These are phyloP conservation scores for Polyporus tsugae DNA, from an alignment of 1,284 basidiomycete genomes.

Conservation along the genomic window DNA sequence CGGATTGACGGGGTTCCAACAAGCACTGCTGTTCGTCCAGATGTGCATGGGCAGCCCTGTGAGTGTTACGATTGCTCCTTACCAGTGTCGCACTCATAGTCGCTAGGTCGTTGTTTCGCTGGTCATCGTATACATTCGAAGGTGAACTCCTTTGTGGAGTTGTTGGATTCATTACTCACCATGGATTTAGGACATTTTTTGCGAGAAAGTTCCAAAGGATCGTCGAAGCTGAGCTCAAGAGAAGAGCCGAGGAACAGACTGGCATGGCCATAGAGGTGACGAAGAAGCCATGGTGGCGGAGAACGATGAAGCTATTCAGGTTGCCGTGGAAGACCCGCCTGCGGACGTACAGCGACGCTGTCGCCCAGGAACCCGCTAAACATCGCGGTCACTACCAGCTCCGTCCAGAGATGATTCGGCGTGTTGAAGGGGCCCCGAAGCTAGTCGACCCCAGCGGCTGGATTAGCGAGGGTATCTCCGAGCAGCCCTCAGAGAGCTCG, in stretches of 20 bases:
- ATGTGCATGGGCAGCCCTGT: constrained; percentile 81
- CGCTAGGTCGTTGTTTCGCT: constrained; percentile 71
- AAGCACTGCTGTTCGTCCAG: constrained; percentile 74
- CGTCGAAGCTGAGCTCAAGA: constrained; percentile 58
- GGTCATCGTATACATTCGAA: constrained; percentile 75
- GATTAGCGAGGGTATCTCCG: constrained; percentile 56
- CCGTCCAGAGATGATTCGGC: constrained; percentile 86
- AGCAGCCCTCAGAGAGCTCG: constrained; percentile 16
- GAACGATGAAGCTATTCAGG: constrained; percentile 23
- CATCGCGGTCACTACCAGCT: constrained; percentile 44
- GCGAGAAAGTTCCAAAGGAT: constrained; percentile 76
- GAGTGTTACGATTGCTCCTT: neutral
- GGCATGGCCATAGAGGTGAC: constrained; percentile 35
- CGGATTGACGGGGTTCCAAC: constrained; percentile 78
- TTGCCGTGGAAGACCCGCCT: constrained; percentile 18
- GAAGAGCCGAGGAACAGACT: constrained; percentile 33
- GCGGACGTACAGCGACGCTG: constrained; percentile 25
- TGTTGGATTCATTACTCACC: neutral
- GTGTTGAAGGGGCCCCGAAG: constrained; percentile 82
- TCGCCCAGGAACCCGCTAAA: constrained; percentile 22
- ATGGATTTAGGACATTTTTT: constrained; percentile 72
- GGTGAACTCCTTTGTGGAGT: constrained; percentile 46
- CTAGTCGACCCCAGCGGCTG: constrained; percentile 87
- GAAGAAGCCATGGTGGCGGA: constrained; percentile 39
- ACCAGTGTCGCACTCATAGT: neutral